Base-by-base conservation (phyloP, 148 eudicot genomes). In the Mesembryanthemum crystallinum region DNA sequence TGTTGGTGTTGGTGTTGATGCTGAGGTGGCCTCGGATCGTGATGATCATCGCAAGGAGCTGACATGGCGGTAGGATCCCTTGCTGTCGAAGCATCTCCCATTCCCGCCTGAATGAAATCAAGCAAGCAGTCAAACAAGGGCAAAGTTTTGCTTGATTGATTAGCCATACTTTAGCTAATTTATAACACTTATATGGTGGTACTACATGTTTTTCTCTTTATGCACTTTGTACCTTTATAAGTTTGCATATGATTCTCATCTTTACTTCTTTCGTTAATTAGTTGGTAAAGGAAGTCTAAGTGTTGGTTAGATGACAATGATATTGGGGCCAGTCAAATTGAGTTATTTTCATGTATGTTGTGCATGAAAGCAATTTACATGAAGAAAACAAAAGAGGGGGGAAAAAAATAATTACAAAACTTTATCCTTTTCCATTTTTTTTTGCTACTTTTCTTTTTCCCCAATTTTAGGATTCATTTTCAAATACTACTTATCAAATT, bases 1-100 rank as follows among this genome's bases (percentile, higher is more conserved):
- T 71, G 61, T 8, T 45, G 74, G n/a, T 58, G 67, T 17, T 42
- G 58, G 15, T 76, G 77, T 30, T 72, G 82, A 21, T 37, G 77
- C 25, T 39, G 74, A 28, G 61, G 70, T 1, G 29, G 77, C 3
- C 72, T 75, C 61, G 37, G 71, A 11, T 79, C 77, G 25, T 87
- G 85, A 30, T 87, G 85, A 60, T 82, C 90, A 67, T 86, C 82
- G 74, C 87, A 84, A 82, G 85, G 77, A 18, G 78, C 77, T 39
- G 82, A 62, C 52, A 65, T 71, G 32, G 74, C 43, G 24, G 78
- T 72, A 37, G 25, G 82, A 52, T 85, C 93, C 81, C 87, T 82
- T 45, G 78, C 73, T 1, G 86, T 85, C 66, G 92, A 87, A 77
- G 75, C 84, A 76, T 87, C 94, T 60, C 85, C 88, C 14, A 81